Base-by-base conservation (phyloP, 495 filamentous ascomycete species). In the Penicillium mononematosum region DNA sequence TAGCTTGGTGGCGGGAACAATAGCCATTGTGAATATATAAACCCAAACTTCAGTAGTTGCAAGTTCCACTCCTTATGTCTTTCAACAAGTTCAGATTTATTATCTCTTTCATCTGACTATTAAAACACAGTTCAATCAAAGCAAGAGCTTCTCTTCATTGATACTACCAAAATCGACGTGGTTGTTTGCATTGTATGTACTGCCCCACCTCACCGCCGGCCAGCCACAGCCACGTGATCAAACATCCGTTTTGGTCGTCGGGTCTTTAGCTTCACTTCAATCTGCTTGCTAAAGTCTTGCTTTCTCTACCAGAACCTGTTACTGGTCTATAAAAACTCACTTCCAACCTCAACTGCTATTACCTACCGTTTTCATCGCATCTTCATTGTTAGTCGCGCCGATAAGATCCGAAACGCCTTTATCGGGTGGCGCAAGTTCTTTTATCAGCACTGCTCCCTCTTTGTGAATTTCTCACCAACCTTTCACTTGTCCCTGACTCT, bases 401-500 rank as follows among this genome's bases (percentile, higher is more conserved):
- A 55, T 27, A 14, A 32, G 32, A 47, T 45, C 53, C 16, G 53
- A 55, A 47, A 36, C 55, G 38, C 55, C 47, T 50, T 24, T 51
- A 57, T 50, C 47, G 19, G 51, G 55, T 57, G 55, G 55, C 55
- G 55, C 53, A 55, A 45, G 29, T 55, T 55, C 53, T 55, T 55
- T 55, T 47, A 55, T 55, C 53, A 53, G 29, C 22, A 6, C n/a
- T 36, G 20, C 22, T 55, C 31, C 36, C 53, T 45, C 53, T 25
- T 55, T 36, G 29, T 48, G 43, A 58, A 17, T 39, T 42, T 45
- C 36, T 48, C 22, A 36, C 25, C 34, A n/a, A 25, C 36, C 38
- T 14, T 17, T 32, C 55, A 49, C 47, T 50, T 25, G 8, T 9
- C 12, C 47, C 12, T 36, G 16, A 19, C 25, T 32, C 29, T 10